Evolutionary conservation across 192 early-diverging fungal genomes (phyloP), one percentile per base, ranked within the genome.

Genomic region (Rhizoclosmatium sp.): DNA sequence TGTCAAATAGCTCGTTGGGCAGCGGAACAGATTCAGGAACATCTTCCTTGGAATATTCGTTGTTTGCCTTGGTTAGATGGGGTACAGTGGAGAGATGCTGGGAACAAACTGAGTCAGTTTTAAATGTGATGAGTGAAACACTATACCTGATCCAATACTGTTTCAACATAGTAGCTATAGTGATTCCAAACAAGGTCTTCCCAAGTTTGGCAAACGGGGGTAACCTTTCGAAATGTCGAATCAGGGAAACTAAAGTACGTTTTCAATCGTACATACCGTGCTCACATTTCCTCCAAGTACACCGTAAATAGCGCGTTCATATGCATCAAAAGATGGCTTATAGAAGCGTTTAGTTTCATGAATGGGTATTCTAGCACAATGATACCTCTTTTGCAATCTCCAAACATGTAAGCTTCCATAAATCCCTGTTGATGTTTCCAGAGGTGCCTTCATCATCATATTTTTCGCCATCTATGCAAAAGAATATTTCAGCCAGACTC

Each of bases 111-210:
- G 56, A 16, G 14, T 16, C 56, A 58, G n/a, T 21, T 16, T 16
- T 58, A 16, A 58, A 58, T 21, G n/a, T 58, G 14, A 14, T 58
- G 7, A 51, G 14, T 21, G 16, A 40, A 58, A 40, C 41, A 76
- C 47, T 39, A 42, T 82, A 87, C 87, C 71, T 86, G 73, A 39
- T 91, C 91, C 9, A 92, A 76, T 61, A 85, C 78, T 39, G 72
- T 60, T 70, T 97, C 94, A 5, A 95, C 81, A 51, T 95, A 81
- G 0, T 92, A 85, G 78, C 90, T 92, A 62, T 93, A 95, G 48
- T 93, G 90, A 1, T 87, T 91, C 96, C 96, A 97, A 19, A 96
- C 72, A 73, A 91, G 80, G 81, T 97, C 96, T 81, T 96, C 95
- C 96, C 96, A 97, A 9, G 84, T 87, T 47, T 87, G 86, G 77